Base-by-base conservation (phyloP, 495 filamentous ascomycete genomes). In the Jackrogersella minutella region DNA sequence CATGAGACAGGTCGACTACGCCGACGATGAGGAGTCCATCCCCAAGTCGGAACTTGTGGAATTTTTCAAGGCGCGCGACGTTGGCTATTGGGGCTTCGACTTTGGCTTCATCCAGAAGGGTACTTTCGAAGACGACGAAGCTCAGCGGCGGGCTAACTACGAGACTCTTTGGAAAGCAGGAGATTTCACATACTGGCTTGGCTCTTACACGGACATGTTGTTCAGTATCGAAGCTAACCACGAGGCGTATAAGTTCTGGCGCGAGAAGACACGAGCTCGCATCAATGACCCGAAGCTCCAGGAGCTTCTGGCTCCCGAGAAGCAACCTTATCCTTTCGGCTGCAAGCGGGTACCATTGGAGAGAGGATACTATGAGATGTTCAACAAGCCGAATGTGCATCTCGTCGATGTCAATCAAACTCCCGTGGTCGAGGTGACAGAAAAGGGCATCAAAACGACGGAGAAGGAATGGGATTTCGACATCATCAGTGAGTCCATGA, bases 231-330 rank as follows among this genome's bases (percentile, higher is more conserved):
- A 79, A 14, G 79, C 83, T 5, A 87, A 87, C 62, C 8, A 69
- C 3, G 74, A 77, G 21, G 77, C 76, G 13, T 87, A 86, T 65
- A 72, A 85, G 28, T 88, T 88, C 75, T 89, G 86, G 86, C 73
- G 73, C 21, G 78, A 81, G 56, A 85, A 85, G 68, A 74, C 74
- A 1, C 80, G 84, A 0, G 68, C 74, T 1, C 76, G 86, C 3
- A 80, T 90, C 47, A 55, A 75, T 0, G 84, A 88, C 59, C 78
- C 84, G 0, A 58, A 53, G 10, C 77, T 77, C 24, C 66, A 77
- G n/a, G 83, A 87, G 17, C 52, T 86, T 9, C 74, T 90, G n/a
- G 85, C 84, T 0, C 86, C 86, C 0, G 40, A 77, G 10, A 70
- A 85, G 41, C 77, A 76, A 31, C 85, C 81, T 0, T 82, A 88